A percentile compares a stretch with the other conserved stretches of the same genome.
Evolutionary conservation across 2,329 filamentous ascomycete species (phyloP).

Genomic region (Stagonosporopsis chrysanthemi): DNA sequence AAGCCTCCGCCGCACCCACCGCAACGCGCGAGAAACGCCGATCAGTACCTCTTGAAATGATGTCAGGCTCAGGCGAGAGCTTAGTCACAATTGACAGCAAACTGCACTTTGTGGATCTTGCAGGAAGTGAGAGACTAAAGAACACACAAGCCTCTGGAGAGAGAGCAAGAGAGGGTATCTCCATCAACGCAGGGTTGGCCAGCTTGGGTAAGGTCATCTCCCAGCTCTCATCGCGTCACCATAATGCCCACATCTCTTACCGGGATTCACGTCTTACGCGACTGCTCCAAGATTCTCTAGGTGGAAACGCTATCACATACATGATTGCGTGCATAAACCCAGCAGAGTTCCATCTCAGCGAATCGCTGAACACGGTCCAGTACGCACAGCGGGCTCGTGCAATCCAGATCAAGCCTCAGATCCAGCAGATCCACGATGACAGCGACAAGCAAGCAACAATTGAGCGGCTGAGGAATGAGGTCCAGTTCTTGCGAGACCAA

Average conservation of each 20-base stretch:
- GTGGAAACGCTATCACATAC: constrained; percentile 97
- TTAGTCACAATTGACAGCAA: constrained; percentile 95
- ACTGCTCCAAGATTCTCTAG: constrained; percentile 92
- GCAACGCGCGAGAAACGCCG: constrained; percentile 79
- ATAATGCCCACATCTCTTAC: constrained; percentile 93
- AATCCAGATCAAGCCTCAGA: constrained; percentile 96
- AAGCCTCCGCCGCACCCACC: constrained; percentile 60
- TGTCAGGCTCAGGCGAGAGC: constrained; percentile 65
- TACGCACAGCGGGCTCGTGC: constrained; percentile 95
- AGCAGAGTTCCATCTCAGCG: constrained; percentile 94
- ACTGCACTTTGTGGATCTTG: constrained; percentile 96
- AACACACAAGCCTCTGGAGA: constrained; percentile 97
- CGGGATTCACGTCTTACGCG: constrained; percentile 97
- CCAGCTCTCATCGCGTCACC: constrained; percentile 87
- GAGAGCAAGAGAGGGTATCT: constrained; percentile 93
- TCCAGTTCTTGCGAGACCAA: constrained; percentile 91
- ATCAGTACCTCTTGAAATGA: constrained; percentile 83
- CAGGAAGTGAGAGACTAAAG: constrained; percentile 94
- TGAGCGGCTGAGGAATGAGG: constrained; percentile 90
- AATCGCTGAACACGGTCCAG: constrained; percentile 94
- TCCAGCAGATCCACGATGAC: constrained; percentile 88
- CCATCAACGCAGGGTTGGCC: constrained; percentile 95
- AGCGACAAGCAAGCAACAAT: constrained; percentile 93
- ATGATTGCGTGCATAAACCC: constrained; percentile 99
- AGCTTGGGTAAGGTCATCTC: constrained; percentile 98